Evolutionary conservation across 106 monocot species (phyloP).

Genomic region (Dioscorea dumetorum): DNA sequence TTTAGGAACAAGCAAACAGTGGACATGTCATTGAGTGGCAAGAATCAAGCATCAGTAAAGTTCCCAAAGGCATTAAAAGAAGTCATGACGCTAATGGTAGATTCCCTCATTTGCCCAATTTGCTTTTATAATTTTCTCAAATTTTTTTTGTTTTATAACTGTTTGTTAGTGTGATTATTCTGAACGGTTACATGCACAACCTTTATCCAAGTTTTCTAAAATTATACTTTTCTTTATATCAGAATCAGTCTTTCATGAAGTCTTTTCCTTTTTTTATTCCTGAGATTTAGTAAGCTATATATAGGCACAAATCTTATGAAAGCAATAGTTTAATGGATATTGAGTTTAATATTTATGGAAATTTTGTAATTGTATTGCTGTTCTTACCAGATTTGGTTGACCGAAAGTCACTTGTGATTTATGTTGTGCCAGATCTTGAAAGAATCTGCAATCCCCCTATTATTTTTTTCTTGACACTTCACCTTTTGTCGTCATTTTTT

Average conservation of each 20-base stretch:
- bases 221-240: background rate
- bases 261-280: no score
- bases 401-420: no score
- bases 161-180: background rate
- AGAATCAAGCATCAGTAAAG: constrained; percentile 15
- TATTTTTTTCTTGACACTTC: no score
- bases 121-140: background rate
- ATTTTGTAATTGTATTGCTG: background rate
- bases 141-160: background rate
- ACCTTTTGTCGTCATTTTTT: no score
- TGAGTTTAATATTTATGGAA: no score
- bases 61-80: constrained; percentile 7
- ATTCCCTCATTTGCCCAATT: background rate
- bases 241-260: no score
- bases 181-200: background rate
- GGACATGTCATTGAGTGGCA: constrained; percentile 1
- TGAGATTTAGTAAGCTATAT: no score
- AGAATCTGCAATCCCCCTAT: no score
- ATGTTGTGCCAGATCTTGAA: no score
- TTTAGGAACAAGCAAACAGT: background rate
- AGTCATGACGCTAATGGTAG: constrained; percentile 14
- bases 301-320: no score
- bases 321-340: no score
- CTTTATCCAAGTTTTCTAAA: background rate
- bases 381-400: background rate